phyloP scores from a whole-genome alignment of 768 basidiomycete genomes.

The Scleroderma citrinum region DNA sequence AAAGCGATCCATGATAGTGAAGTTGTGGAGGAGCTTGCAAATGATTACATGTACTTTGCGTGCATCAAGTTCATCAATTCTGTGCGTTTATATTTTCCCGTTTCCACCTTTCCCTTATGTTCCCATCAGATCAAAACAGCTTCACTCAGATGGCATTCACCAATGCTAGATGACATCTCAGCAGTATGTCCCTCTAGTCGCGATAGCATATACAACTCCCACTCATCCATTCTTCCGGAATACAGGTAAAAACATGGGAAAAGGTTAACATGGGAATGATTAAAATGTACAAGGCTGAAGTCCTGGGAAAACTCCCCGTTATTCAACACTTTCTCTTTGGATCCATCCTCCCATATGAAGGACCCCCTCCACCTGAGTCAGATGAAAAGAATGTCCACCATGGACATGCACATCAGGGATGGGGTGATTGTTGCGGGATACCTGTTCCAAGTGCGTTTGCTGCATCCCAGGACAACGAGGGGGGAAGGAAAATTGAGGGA shows the following conservation, averaged over 20 bases:
- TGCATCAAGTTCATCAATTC: constrained; percentile 97
- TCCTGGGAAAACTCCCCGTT: constrained; percentile 91
- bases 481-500: constrained; percentile 41
- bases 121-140: constrained; percentile 81
- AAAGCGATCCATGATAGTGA: constrained; percentile 91
- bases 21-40: constrained; percentile 85
- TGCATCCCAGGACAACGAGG: constrained; percentile 50
- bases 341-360: constrained; percentile 64
- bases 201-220: neutral
- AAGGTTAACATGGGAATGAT: constrained; percentile 95
- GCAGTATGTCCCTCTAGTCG: constrained; percentile 39
- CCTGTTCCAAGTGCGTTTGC: constrained; percentile 79
- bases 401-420: constrained; percentile 44
- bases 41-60: constrained; percentile 94
- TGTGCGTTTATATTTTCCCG: constrained; percentile 36
- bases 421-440: constrained; percentile 93
- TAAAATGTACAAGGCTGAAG: constrained; percentile 97
- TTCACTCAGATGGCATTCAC: constrained; percentile 94
- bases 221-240: neutral
- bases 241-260: constrained; percentile 83
- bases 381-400: constrained; percentile 13
- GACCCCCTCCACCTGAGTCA: constrained; percentile 38
- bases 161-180: constrained; percentile 98
- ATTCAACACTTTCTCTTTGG: constrained; percentile 97
- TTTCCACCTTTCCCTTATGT: neutral